A percentile compares a stretch with the other conserved stretches of the same genome.
Conservation (phyloP, 768 basidiomycete genomes). For the Tricholoma saponaceum region DNA sequence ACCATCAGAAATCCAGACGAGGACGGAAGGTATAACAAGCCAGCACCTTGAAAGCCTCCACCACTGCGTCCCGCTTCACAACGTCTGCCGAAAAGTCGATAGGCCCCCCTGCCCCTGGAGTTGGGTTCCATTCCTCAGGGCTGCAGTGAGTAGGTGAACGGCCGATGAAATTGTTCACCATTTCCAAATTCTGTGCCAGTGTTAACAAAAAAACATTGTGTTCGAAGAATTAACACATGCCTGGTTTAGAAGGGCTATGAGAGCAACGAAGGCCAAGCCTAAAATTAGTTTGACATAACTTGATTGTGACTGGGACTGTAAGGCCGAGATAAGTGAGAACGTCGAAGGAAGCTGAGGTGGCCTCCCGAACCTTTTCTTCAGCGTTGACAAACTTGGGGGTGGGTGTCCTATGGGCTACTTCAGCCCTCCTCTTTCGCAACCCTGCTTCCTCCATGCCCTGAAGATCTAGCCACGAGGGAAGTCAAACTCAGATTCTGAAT, state of each 20-base stretch:
- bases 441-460: no score
- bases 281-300: slow-evolving; percentile 4
- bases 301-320: not conserved
- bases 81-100: no score
- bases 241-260: slow-evolving; percentile 10
- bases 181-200: not conserved
- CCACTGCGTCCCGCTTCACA: slow-evolving; percentile 28
- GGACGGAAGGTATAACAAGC: not conserved
- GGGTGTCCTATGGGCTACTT: no score
- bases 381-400: no score
- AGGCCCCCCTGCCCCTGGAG: not conserved
- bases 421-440: no score
- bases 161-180: not conserved
- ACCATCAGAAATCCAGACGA: slow-evolving; percentile 6
- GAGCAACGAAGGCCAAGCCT: slow-evolving; percentile 5
- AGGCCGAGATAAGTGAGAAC: no score
- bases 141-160: not conserved
- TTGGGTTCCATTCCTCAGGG: not conserved
- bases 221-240: not conserved
- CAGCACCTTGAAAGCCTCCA: slow-evolving; percentile 75
- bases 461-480: no score
- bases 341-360: no score
- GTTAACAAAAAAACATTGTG: no score
- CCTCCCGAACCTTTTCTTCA: not conserved
- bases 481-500: no score